Conservation (phyloP, 2,329 filamentous ascomycete genomes). For the Microdochium nivale region DNA sequence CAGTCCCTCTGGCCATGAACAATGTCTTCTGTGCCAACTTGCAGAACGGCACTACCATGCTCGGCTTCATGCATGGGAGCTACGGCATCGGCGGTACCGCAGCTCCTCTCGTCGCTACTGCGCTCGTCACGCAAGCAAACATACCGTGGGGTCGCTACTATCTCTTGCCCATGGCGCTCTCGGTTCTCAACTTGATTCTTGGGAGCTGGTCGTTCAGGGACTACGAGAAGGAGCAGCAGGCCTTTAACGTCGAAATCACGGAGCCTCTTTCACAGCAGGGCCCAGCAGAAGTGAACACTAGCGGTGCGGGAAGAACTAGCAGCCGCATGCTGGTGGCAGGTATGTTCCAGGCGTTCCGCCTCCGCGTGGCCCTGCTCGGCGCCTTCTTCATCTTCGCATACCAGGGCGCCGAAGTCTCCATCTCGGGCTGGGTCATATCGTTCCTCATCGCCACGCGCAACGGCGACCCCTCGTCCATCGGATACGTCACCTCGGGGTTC, state of each 20-base stretch:
- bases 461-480: slow-evolving; percentile 61
- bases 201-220: slow-evolving; percentile 60
- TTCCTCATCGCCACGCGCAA: slow-evolving; percentile 68
- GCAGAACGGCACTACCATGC: slow-evolving; percentile 40
- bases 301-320: slow-evolving; percentile 17
- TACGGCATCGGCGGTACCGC: slow-evolving; percentile 59
- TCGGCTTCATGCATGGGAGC: slow-evolving; percentile 58
- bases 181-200: slow-evolving; percentile 46
- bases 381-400: slow-evolving; percentile 80
- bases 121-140: slow-evolving; percentile 52
- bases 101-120: slow-evolving; percentile 67
- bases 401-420: slow-evolving; percentile 75
- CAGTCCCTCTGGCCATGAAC: slow-evolving; percentile 45
- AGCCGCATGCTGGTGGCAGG: slow-evolving; percentile 20
- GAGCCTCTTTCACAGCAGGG: neutral
- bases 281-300: slow-evolving; percentile 2
- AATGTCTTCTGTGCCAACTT: slow-evolving; percentile 52
- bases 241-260: slow-evolving; percentile 1
- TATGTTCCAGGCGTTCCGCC: slow-evolving; percentile 38
- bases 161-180: slow-evolving; percentile 52
- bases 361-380: slow-evolving; percentile 60
- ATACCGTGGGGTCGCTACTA: slow-evolving; percentile 67
- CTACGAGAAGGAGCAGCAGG: slow-evolving; percentile 52
- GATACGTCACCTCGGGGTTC: slow-evolving; percentile 69
- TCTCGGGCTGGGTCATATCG: slow-evolving; percentile 80